phyloP scores from a whole-genome alignment of 2,329 filamentous ascomycete species.

The Trichoderma asperellum region DNA sequence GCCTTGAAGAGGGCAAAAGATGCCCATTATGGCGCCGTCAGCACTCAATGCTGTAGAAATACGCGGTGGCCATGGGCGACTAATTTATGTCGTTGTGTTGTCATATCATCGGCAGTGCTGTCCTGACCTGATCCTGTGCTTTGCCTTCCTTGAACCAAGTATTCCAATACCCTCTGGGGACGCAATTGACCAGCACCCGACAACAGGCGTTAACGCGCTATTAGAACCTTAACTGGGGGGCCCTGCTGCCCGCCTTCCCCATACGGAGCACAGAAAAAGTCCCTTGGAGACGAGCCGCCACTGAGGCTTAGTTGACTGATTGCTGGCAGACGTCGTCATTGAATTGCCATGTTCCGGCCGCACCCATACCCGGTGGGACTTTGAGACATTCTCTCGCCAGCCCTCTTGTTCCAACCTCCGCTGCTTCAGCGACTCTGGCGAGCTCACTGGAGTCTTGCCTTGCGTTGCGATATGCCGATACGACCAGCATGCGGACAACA shows the following conservation, averaged over 20 bases:
- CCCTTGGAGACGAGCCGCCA: constrained; percentile 14
- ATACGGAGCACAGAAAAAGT: constrained; percentile 10
- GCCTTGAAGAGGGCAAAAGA: background rate
- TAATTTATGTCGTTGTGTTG: background rate
- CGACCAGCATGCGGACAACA: constrained; percentile 25
- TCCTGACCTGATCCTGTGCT: background rate
- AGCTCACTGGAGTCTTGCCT: background rate
- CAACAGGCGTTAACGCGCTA: background rate
- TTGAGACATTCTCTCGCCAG: constrained; percentile 1
- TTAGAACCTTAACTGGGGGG: background rate
- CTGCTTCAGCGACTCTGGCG: constrained; percentile 2
- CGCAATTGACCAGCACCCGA: background rate
- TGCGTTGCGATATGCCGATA: constrained; percentile 21
- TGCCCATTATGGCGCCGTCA: background rate
- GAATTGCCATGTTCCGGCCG: constrained; percentile 5
- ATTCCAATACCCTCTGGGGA: background rate
- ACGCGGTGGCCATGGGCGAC: background rate
- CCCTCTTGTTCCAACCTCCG: background rate
- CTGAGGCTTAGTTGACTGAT: background rate
- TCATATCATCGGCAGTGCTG: background rate
- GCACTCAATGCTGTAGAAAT: constrained; percentile 9
- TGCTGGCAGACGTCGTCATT: constrained; percentile 12
- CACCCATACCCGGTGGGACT: background rate
- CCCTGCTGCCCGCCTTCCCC: background rate
- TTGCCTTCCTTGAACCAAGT: background rate